These are phyloP conservation scores for Jatropha curcas DNA, from an alignment of 345 rosid species.

Conservation along the genomic window DNA sequence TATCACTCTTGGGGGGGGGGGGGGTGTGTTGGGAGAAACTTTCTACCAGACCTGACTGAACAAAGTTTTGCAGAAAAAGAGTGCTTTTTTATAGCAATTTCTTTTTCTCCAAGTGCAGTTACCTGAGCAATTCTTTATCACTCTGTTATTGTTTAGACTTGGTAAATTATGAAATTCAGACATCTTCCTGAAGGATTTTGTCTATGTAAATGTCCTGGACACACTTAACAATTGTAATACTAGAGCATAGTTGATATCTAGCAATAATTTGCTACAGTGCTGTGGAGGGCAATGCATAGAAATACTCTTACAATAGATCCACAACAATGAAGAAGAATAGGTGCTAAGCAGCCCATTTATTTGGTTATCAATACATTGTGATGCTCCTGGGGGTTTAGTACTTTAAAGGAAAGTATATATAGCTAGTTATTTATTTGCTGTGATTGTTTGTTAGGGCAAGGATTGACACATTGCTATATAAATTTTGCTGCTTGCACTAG, in stretches of 20 bases:
- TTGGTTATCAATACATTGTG: too few species aligned
- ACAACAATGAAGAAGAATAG: too few species aligned
- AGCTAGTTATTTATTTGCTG: too few species aligned
- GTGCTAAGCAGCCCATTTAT: too few species aligned
- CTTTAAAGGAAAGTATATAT: too few species aligned
- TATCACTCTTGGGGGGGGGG: too few species aligned
- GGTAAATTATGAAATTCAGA: not conserved
- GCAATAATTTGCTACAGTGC: not conserved
- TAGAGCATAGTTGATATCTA: not conserved
- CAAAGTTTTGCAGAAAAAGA: not conserved
- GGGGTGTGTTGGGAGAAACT: not conserved
- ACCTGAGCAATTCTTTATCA: not conserved
- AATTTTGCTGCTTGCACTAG: not conserved
- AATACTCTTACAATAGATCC: not conserved
- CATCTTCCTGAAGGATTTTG: not conserved
- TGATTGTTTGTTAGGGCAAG: too few species aligned
- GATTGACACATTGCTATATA: not conserved
- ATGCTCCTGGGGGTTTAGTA: too few species aligned
- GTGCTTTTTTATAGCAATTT: too few species aligned
- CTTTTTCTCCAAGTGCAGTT: too few species aligned
- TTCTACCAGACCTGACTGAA: not conserved
- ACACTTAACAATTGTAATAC: not conserved
- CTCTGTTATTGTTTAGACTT: not conserved
- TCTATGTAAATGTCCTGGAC: not conserved
- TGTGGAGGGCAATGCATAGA: not conserved